Base-by-base conservation (phyloP, 1,139 yeast species). In the Meyerozyma elateridarum region DNA sequence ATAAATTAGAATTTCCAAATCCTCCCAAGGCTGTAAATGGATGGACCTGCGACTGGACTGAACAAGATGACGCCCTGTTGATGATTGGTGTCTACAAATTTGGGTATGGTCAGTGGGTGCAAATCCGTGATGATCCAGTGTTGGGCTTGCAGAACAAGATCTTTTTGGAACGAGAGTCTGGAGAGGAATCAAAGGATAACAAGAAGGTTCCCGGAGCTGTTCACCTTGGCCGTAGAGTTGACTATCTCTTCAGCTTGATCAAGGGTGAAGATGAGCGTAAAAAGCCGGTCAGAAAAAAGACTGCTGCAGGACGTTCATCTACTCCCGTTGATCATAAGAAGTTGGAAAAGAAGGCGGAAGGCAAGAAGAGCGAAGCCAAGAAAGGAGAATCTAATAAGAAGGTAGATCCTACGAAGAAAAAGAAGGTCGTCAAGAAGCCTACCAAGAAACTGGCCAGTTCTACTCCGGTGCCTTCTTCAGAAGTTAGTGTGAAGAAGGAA, bases 51-150 rank as follows among this genome's bases (percentile, higher is more conserved):
- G 79, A 76, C 22, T 93, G 99, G 99, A 66, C 70, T 4, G 68
- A 71, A 9, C 73, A 68, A 25, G 96, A 93, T 52, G 99, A 93
- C 56, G 83, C 88, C 28, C 83, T 80, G 78, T 66, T 93, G 34
- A 58, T 93, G 41, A 76, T 84, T 26, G 99, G 99, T 42, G 84
- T 91, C 20, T 74, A 76, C 52, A 88, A 87, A 56, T 87, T 89
- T 57, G 99, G 99, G 0, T 91, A 87, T 52, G 98, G 98, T 14
- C 82, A 95, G 1, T 93, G 98, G 98, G 58, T 74, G 6, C 89
- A 85, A 52, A 89, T 93, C 29, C 69, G 98, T 52, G 98, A 91
- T 59, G 98, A 93, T 59, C 97, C 98, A 1, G 73, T 85, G 36
- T 69, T 93, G 38, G 93, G 91, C 9, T 68, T 93, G 42, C 85